These are phyloP conservation scores for Monotropa hypopitys DNA, from an alignment of 179 eudicot genomes.

Conservation along the genomic window DNA sequence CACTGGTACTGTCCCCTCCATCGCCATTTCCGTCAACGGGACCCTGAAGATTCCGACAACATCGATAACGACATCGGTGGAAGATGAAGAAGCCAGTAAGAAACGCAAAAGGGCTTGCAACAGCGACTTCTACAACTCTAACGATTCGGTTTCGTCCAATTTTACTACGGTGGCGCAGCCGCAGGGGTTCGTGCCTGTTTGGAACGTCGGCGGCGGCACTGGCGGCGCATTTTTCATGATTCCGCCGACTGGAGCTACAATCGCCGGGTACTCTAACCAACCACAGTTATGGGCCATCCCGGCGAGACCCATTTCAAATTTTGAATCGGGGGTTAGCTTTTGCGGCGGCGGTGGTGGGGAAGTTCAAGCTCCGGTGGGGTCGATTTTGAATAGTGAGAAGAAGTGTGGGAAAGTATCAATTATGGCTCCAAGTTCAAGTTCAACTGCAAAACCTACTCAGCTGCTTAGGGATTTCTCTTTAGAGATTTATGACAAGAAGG, in stretches of 20 bases:
- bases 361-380: slow-evolving; percentile 7
- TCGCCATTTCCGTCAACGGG: slow-evolving; percentile 28
- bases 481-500: slow-evolving; percentile 26
- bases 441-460: slow-evolving; percentile 12
- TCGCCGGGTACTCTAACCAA: slow-evolving; percentile 3
- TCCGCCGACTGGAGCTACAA: slow-evolving; percentile 6
- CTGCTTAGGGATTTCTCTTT: slow-evolving; percentile 24
- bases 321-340: background rate
- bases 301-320: slow-evolving; percentile 15
- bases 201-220: slow-evolving; percentile 20
- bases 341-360: slow-evolving; percentile 17
- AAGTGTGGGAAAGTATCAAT: background rate
- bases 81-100: background rate
- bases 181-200: slow-evolving; percentile 24
- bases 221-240: slow-evolving; percentile 25
- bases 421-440: slow-evolving; percentile 15
- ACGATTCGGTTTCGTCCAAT: background rate
- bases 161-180: background rate
- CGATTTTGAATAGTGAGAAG: background rate
- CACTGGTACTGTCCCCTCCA: slow-evolving; percentile 33
- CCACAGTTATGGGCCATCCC: slow-evolving; percentile 24
- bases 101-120: slow-evolving; percentile 13
- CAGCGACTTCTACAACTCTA: slow-evolving; percentile 8
- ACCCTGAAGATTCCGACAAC: slow-evolving; percentile 27
- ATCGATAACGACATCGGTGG: background rate